A percentile compares a stretch with the other conserved stretches of the same genome.
Evolutionary conservation across 2,329 filamentous ascomycete species (phyloP).

Genomic region (Claviceps sp.): DNA sequence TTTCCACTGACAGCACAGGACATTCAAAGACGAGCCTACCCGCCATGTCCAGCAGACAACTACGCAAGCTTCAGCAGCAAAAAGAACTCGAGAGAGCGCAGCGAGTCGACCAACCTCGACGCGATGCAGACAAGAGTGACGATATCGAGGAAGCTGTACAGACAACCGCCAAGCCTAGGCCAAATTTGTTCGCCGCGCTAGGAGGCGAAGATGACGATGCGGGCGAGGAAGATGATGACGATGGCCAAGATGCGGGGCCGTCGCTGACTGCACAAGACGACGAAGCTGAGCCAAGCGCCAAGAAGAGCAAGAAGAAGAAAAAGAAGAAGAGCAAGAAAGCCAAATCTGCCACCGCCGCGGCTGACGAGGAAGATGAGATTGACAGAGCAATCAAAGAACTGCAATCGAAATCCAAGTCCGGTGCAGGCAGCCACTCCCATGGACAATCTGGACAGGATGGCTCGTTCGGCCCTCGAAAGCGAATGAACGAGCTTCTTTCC

Average conservation of each 20-base stretch:
- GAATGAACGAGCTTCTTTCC: slow-evolving; percentile 29
- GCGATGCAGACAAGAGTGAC: slow-evolving; percentile 17
- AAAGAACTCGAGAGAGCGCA: slow-evolving; percentile 26
- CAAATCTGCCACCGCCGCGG: slow-evolving; percentile 16
- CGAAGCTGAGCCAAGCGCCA: slow-evolving; percentile 7
- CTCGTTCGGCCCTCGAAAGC: slow-evolving; percentile 1
- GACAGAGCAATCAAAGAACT: slow-evolving; percentile 40
- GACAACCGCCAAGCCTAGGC: slow-evolving; percentile 22
- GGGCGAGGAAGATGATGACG: slow-evolving; percentile 13
- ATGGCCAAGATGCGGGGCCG: slow-evolving; percentile 19
- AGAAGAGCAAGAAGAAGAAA: slow-evolving; percentile 24
- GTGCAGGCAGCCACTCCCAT: not conserved
- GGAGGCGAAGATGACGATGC: slow-evolving; percentile 29
- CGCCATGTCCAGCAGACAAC: slow-evolving; percentile 36
- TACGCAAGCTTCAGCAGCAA: slow-evolving; percentile 39
- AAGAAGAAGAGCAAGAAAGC: slow-evolving; percentile 20
- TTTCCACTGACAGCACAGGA: too few species aligned
- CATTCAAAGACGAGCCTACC: not conserved
- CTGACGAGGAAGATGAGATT: slow-evolving; percentile 36
- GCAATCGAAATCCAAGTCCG: slow-evolving; percentile 1
- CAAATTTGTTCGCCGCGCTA: slow-evolving; percentile 39
- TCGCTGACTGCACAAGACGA: slow-evolving; percentile 16
- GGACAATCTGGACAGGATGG: slow-evolving; percentile 7
- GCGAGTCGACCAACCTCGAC: slow-evolving; percentile 2
- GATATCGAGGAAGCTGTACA: slow-evolving; percentile 18